Base-by-base conservation (phyloP, 345 rosid genomes). In the Corchorus capsularis region DNA sequence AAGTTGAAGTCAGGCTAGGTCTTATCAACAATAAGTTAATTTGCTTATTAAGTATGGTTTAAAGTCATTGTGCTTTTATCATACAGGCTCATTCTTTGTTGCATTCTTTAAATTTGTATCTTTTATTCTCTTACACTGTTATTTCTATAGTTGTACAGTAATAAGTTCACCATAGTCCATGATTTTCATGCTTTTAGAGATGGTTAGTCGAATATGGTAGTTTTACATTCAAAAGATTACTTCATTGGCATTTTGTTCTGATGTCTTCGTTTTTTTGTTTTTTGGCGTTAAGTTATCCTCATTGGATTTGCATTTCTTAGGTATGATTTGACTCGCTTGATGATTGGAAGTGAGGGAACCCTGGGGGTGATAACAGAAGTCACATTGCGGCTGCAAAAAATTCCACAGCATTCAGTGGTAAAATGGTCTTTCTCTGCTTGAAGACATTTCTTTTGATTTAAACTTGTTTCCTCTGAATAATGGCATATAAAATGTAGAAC, bases 331-430 rank as follows among this genome's bases (percentile, higher is more conserved):
- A 93, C 99, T 45, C 93, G 98, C 75, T 81, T 90, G 81, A 80
- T 93, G 19, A 89, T 93, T 83, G 99, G 99, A 77, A 95, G 98
- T 83, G 99, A 95, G 83, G 98, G 99, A 75, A 93, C 98, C 27
- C 82, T 95, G 74, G 99, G 99, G 47, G 87, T 95, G 19, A 84
- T 92, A 79, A 90, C 96, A 57, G 98, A 95, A 80, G 91, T 92
- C 76, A 95, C 99, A 74, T 83, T 93, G 71, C 86, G 91, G 65
- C 98, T 93, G 79, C 97, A 95, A 90, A 93, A 86, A 78, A 86
- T 93, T 84, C 99, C 98, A 27, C 90, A 86, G 82, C 89, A 95
- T 84, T 89, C 98, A 82, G 91, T 93, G 98, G 98, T 95, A 88
- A 60, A 43, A 73, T 79, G 59, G 67, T 59, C 47, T 17, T 69